phyloP scores from a whole-genome alignment of 768 basidiomycete genomes.

The Trametes cubensis region DNA sequence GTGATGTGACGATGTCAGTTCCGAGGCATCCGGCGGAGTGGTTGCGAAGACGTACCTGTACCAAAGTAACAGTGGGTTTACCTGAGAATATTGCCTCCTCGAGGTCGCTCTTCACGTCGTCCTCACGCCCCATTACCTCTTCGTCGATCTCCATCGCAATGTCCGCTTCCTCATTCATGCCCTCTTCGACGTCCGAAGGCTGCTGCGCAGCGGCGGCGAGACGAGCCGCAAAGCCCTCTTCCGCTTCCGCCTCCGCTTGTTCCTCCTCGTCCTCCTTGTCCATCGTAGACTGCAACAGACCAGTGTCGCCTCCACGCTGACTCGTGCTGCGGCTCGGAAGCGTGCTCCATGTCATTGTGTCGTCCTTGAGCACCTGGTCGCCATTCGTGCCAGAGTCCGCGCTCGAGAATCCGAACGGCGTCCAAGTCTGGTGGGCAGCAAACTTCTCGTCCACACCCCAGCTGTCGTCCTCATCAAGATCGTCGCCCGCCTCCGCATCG shows the following conservation, averaged over 20 bases:
- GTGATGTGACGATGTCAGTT: neutral
- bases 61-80: slow-evolving; percentile 42
- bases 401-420: slow-evolving; percentile 51
- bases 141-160: slow-evolving; percentile 43
- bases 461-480: slow-evolving; percentile 66
- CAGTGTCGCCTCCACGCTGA: slow-evolving; percentile 32
- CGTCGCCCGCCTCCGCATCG: slow-evolving; percentile 32
- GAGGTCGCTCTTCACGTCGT: slow-evolving; percentile 34
- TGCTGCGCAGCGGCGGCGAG: slow-evolving; percentile 17
- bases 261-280: slow-evolving; percentile 21
- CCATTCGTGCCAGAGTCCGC: slow-evolving; percentile 19
- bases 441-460: slow-evolving; percentile 76
- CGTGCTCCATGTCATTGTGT: slow-evolving; percentile 79
- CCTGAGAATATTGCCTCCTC: slow-evolving; percentile 47
- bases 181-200: slow-evolving; percentile 16
- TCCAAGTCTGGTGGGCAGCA: slow-evolving; percentile 59
- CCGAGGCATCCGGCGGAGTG: neutral
- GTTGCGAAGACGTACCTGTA: slow-evolving; percentile 28
- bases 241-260: slow-evolving; percentile 24
- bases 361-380: slow-evolving; percentile 46
- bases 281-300: slow-evolving; percentile 15
- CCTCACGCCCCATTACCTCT: slow-evolving; percentile 36
- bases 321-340: slow-evolving; percentile 50
- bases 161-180: slow-evolving; percentile 29
- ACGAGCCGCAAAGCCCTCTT: slow-evolving; percentile 31